Evolutionary conservation across 73 alveolate genomes (phyloP).

Genomic region (Chromera velia): DNA sequence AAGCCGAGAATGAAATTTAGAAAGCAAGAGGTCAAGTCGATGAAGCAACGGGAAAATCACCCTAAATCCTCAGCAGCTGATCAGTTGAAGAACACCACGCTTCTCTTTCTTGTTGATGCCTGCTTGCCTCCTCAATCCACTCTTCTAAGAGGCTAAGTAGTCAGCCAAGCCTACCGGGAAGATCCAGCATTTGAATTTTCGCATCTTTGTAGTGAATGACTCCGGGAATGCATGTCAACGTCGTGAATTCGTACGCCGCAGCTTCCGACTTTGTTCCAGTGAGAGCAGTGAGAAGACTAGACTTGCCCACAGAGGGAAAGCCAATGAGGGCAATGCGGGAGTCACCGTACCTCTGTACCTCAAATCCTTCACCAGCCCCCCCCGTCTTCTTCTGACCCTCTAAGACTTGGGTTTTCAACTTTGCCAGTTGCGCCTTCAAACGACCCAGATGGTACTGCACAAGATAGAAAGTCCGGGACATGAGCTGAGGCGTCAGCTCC

Average conservation of each 20-base stretch:
- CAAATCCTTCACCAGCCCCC: conserved; percentile 95
- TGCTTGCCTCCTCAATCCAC: too few relatives aligned
- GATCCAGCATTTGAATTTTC: conserved; percentile 92
- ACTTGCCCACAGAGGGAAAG: conserved; percentile 84
- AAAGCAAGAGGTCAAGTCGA: too few relatives aligned
- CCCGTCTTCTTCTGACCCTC: conserved; percentile 80
- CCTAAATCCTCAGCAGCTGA: too few relatives aligned
- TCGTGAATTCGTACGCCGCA: conserved; percentile 98
- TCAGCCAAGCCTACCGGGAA: too few relatives aligned
- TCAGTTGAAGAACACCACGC: too few relatives aligned
- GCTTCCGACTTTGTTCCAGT: conserved; percentile 92
- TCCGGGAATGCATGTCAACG: conserved; percentile 99
- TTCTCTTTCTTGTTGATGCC: too few relatives aligned
- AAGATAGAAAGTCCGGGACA: too few relatives aligned
- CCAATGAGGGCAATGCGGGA: conserved; percentile 99
- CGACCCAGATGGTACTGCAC: conserved; percentile 56
- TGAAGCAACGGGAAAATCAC: too few relatives aligned
- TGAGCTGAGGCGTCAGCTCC: too few relatives aligned
- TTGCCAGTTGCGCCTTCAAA: conserved; percentile 63
- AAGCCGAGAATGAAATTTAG: too few relatives aligned
- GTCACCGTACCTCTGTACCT: conserved; percentile 97
- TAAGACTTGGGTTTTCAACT: conserved; percentile 70
- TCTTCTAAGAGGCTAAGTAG: too few relatives aligned
- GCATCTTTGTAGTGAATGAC: conserved; percentile 90
- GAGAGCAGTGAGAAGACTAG: conserved; percentile 85